Percentiles rank a stretch among this genome's conserved stretches.
phyloP scores from a whole-genome alignment of 73 alveolate genomes.

The Breviolum minutum region DNA sequence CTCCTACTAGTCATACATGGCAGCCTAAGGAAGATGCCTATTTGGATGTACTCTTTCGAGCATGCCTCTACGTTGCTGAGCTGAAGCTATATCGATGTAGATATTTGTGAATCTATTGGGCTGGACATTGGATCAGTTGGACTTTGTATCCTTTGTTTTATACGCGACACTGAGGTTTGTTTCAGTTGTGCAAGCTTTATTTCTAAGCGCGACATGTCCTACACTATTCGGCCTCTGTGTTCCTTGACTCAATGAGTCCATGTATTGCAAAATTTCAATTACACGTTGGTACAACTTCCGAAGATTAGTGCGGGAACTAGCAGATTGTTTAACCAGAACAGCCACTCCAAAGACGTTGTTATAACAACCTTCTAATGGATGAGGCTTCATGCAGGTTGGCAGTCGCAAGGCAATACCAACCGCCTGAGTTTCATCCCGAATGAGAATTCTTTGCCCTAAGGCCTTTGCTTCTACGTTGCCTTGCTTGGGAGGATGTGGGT shows the following conservation, averaged over 20 bases:
- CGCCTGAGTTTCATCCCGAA: too few relatives aligned
- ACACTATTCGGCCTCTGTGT: conserved; percentile 35
- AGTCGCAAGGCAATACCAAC: too few relatives aligned
- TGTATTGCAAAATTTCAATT: too few relatives aligned
- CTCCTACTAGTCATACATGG: too few relatives aligned
- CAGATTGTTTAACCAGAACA: too few relatives aligned
- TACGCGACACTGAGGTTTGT: not conserved
- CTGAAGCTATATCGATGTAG: not conserved
- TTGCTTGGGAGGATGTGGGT: conserved; percentile 37
- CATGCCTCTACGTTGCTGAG: conserved; percentile 21
- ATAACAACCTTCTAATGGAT: too few relatives aligned
- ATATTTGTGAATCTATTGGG: not conserved
- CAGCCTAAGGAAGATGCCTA: conserved; percentile 22
- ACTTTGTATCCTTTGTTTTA: not conserved
- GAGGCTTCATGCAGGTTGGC: too few relatives aligned
- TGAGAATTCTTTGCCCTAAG: not conserved
- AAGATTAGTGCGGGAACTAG: too few relatives aligned
- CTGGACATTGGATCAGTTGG: not conserved
- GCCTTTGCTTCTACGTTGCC: conserved; percentile 41
- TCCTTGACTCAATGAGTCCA: not conserved
- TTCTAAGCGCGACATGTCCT: conserved; percentile 26
- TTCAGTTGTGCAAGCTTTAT: conserved; percentile 23
- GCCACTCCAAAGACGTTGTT: too few relatives aligned
- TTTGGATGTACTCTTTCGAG: conserved; percentile 11
- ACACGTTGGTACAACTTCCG: too few relatives aligned